Conservation (phyloP, 345 rosid genomes). For the Eucalyptus guilfoylei region DNA sequence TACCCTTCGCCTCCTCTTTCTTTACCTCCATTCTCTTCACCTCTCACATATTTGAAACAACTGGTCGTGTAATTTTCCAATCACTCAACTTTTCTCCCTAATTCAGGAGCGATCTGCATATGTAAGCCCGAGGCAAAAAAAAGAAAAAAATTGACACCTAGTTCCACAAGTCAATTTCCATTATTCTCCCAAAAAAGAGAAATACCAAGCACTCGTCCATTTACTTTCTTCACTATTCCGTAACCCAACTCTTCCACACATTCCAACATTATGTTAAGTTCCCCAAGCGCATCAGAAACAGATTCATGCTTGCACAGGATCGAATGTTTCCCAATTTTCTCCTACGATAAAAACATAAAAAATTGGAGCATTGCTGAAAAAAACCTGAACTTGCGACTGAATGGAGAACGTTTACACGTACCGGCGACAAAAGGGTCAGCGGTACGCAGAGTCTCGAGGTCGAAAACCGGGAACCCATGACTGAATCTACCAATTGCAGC, state of each 20-base stretch:
- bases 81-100: not conserved
- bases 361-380: not conserved
- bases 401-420: not conserved
- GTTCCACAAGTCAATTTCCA: not conserved
- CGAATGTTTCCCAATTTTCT: not conserved
- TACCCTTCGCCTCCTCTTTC: not conserved
- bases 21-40: not conserved
- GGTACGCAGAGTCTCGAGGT: constrained; percentile 65
- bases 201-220: not conserved
- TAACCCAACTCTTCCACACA: not conserved
- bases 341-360: not conserved
- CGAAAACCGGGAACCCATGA: constrained; percentile 67
- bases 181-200: not conserved
- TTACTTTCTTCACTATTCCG: not conserved
- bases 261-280: not conserved
- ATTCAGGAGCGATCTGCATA: not conserved
- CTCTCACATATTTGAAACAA: not conserved
- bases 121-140: not conserved
- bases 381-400: not conserved
- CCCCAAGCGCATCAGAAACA: not conserved
- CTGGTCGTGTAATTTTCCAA: not conserved
- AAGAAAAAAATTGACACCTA: not conserved
- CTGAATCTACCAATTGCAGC: constrained; percentile 84
- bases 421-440: constrained; percentile 95
- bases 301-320: not conserved